Conservation (phyloP, 1,139 yeast species). For the Candida sp. region DNA sequence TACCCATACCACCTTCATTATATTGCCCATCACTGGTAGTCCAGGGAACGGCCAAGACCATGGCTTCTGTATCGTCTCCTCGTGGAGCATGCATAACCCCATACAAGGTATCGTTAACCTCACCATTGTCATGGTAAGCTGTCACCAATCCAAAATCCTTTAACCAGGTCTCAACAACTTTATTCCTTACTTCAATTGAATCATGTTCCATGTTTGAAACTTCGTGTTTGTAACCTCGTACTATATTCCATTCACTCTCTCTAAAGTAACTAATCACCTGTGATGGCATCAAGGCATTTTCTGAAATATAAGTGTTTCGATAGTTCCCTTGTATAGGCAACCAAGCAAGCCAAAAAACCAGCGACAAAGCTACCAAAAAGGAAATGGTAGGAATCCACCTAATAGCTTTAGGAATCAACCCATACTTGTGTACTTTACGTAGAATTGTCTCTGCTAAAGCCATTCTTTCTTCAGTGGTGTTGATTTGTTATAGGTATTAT, state of each 20-base stretch:
- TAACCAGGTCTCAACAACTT: constrained; percentile 56
- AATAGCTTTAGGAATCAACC: constrained; percentile 57
- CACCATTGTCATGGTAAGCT: constrained; percentile 36
- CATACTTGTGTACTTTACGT: constrained; percentile 52
- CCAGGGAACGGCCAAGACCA: constrained; percentile 93
- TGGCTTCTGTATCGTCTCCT: constrained; percentile 95
- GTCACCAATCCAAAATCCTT: constrained; percentile 72
- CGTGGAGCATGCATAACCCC: constrained; percentile 90
- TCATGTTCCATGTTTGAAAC: constrained; percentile 35
- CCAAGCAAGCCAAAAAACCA: constrained; percentile 63
- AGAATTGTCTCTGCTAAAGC: constrained; percentile 57
- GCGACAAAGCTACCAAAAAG: constrained; percentile 53
- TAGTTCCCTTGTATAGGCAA: constrained; percentile 82
- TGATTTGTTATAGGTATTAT: neutral
- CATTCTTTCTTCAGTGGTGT: constrained; percentile 27
- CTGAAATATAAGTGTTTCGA: constrained; percentile 83
- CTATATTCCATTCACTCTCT: constrained; percentile 92
- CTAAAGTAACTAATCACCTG: constrained; percentile 92
- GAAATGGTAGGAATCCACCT: constrained; percentile 60
- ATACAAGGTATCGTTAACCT: constrained; percentile 52
- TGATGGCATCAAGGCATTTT: constrained; percentile 96
- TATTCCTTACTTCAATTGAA: constrained; percentile 36
- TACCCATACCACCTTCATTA: constrained; percentile 80
- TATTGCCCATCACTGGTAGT: constrained; percentile 49
- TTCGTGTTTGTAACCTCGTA: constrained; percentile 79